Conservation (phyloP, 2,329 filamentous ascomycete genomes). For the Colletotrichum filicis region DNA sequence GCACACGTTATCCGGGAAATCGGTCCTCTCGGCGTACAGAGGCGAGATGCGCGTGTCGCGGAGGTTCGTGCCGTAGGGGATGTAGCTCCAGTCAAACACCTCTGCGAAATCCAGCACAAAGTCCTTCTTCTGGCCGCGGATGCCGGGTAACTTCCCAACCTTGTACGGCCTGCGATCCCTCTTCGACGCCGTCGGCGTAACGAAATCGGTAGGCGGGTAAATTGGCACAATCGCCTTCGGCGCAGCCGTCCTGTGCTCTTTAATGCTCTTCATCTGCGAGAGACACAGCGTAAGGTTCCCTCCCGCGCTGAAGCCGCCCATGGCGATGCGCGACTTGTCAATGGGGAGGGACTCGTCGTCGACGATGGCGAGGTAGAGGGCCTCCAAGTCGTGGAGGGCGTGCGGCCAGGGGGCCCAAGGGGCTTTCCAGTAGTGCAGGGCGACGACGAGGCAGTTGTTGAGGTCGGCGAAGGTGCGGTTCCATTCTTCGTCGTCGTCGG, state of each 20-base stretch:
- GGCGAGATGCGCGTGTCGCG: slow-evolving; percentile 48
- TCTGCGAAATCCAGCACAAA: slow-evolving; percentile 36
- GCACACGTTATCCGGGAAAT: slow-evolving; percentile 48
- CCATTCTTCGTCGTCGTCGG: slow-evolving; percentile 58
- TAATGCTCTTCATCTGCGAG: slow-evolving; percentile 50
- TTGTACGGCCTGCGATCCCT: slow-evolving; percentile 41
- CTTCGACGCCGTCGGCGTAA: slow-evolving; percentile 40
- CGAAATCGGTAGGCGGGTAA: slow-evolving; percentile 53
- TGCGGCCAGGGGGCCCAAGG: slow-evolving; percentile 56
- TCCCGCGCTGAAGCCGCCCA: slow-evolving; percentile 63
- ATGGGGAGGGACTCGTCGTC: slow-evolving; percentile 57
- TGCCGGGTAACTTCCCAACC: slow-evolving; percentile 28
- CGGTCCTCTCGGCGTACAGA: slow-evolving; percentile 42
- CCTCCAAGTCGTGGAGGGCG: slow-evolving; percentile 56
- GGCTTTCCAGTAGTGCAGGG: slow-evolving; percentile 60
- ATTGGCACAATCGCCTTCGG: slow-evolving; percentile 51
- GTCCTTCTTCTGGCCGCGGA: slow-evolving; percentile 36
- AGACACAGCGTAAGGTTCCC: slow-evolving; percentile 58
- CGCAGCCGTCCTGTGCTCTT: slow-evolving; percentile 35
- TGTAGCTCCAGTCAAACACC: slow-evolving; percentile 48
- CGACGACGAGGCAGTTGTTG: slow-evolving; percentile 55
- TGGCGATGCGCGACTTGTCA: slow-evolving; percentile 51
- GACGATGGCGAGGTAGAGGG: slow-evolving; percentile 53
- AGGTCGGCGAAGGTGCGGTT: slow-evolving; percentile 54
- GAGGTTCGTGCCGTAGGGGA: slow-evolving; percentile 43